Evolutionary conservation across 495 filamentous ascomycete species (phyloP), one percentile per base, ranked within the genome.

Genomic region (Tuber indicum): DNA sequence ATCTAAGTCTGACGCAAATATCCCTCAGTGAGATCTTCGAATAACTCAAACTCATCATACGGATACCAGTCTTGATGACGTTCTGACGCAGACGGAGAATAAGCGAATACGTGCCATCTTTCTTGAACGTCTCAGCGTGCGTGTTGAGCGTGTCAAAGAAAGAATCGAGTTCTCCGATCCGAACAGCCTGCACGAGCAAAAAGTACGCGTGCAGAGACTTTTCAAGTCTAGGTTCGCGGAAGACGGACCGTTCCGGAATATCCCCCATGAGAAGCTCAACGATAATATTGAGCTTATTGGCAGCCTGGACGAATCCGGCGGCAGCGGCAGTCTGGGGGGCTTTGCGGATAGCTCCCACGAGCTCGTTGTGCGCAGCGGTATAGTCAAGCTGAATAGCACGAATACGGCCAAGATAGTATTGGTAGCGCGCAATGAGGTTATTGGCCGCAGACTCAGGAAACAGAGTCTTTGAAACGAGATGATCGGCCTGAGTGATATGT

Each of bases 231-330:
- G 93, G 89, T 79, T 93, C 91, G 52, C 96, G 93, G 90, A 99
- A 99, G 75, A 94, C 90, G 4, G 93, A 90, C 75, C 96, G 93
- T 82, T 98, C 95, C 44, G 96, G 96, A 78, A 99, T 98, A 85
- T 99, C 96, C 73, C 96, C 96, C 96, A 99, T 99, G 70, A 99
- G 88, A 75, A 99, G 87, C 86, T 99, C 96, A 14, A 99, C 96
- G 16, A 99, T 94, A 10, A 98, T 89, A 76, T 98, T 86, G 49
- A 98, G 88, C 87, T 98, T 98, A 80, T 92, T 96, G 16, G 96
- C 93, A 49, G 94, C 93, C 83, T 97, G 96, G 80, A 96, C 93
- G 85, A 99, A 99, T 1, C 96, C 96, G 70, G 93, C 89, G 8
- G 96, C 96, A 78, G 92, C 92, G 72, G 91, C 88, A 82, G 92